These are phyloP conservation scores for Saksenaea vasiformis DNA, from an alignment of 371 early-diverging fungal genomes.

Conservation along the genomic window DNA sequence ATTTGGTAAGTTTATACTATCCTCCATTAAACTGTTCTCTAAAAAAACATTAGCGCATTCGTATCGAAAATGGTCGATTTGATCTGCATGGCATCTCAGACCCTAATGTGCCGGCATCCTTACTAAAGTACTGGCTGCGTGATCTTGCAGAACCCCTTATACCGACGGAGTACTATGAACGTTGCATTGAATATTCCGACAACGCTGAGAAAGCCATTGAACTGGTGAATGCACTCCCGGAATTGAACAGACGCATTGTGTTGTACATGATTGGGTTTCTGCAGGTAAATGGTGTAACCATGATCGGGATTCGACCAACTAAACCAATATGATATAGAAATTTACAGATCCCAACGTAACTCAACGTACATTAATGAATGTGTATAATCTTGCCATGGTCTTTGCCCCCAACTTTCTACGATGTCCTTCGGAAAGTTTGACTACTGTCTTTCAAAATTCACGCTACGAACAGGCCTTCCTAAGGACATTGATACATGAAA, in stretches of 20 bases:
- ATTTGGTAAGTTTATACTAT: constrained; percentile 55
- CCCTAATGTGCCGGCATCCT: constrained; percentile 91
- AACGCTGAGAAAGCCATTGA: constrained; percentile 58
- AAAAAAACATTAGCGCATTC: constrained; percentile 49
- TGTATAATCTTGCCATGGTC: constrained; percentile 93
- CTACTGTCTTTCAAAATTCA: constrained; percentile 81
- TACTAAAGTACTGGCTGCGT: constrained; percentile 92
- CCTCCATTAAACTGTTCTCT: neutral
- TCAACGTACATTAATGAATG: constrained; percentile 83
- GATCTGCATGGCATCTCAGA: constrained; percentile 73
- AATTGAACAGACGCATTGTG: constrained; percentile 76
- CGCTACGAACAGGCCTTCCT: constrained; percentile 65
- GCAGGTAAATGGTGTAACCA: constrained; percentile 48
- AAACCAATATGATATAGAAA: constrained; percentile 37
- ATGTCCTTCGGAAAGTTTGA: constrained; percentile 80
- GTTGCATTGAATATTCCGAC: constrained; percentile 65
- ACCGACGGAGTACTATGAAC: constrained; percentile 74
- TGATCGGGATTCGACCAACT: neutral
- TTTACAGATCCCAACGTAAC: constrained; percentile 75
- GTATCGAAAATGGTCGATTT: constrained; percentile 85
- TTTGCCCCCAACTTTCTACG: constrained; percentile 94
- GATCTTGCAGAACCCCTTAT: constrained; percentile 93
- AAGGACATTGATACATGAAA: constrained; percentile 34
- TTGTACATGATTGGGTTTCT: constrained; percentile 83
- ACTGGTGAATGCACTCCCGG: constrained; percentile 72